Evolutionary conservation across 441 rosid genomes (phyloP), one percentile per base, ranked within the genome.

Genomic region (Erodium trifolium): DNA sequence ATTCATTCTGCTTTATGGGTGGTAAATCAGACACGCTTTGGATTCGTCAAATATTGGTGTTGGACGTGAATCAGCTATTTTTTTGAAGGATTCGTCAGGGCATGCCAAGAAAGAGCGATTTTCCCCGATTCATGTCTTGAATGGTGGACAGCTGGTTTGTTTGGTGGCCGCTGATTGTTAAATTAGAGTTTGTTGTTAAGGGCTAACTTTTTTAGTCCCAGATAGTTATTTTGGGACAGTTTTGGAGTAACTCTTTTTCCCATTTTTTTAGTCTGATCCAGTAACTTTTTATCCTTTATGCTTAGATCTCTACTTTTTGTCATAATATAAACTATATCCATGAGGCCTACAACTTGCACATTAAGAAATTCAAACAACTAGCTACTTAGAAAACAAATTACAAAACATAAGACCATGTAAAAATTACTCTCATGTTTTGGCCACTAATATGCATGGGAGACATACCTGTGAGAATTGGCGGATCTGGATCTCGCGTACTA

Each of bases 401-500:
- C 31, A 60, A 23, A 59, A 59, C 75, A 76, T 37, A 65, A 4
- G 57, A 53, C 18, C 18, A 53, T 53, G 11, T 41, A 41, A 7
- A 8, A 8, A 41, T 7, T 53, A n/a, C 18, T 53, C 39, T 31
- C 34, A 71, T 37, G 16, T 19, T 11, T 10, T 0, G 19, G 23
- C 53, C 8, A 49, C 13, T 29, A 65, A 64, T 23, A 16, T 7
- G 16, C 19, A 43, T 51, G 57, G 14, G 60, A 77, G 10, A 39
- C n/a, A 57, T 82, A 85, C 89, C 89, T 80, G 89, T 73, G 34
- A 78, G 66, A 39, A 72, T 70, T 55, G 79, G 87, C 43, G 79
- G 79, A 70, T 82, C 88, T 55, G 84, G 83, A 10, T 86, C 88
- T 78, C 85, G 79, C 0, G 90, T 86, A 65, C 81, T 81, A 66